Conservation (phyloP, 2,329 filamentous ascomycete species). For the Fusarium nodosum region DNA sequence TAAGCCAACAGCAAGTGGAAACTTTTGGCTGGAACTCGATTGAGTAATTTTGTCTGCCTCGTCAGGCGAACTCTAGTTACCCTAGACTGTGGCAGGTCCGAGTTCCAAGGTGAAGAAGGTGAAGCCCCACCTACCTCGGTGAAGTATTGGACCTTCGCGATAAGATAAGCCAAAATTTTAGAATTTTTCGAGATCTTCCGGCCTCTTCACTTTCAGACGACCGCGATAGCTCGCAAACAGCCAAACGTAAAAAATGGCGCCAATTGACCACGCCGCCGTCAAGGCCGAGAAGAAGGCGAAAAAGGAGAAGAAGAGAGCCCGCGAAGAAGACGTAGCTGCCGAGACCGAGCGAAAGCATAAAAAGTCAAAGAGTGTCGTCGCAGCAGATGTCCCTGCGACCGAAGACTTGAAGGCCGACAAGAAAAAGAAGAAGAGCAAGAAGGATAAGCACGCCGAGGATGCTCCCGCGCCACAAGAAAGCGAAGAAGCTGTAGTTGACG, state of each 20-base stretch:
- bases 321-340: slow-evolving; percentile 59
- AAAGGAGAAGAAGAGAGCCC: slow-evolving; percentile 61
- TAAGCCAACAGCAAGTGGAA: background rate
- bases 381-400: slow-evolving; percentile 38
- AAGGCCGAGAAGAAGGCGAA: slow-evolving; percentile 59
- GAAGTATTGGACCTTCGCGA: slow-evolving; percentile 31
- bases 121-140: slow-evolving; percentile 36
- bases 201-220: slow-evolving; percentile 30
- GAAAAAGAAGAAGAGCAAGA: slow-evolving; percentile 53
- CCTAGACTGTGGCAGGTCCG: background rate
- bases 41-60: background rate
- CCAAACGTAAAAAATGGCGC: slow-evolving; percentile 51
- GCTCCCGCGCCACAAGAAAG: slow-evolving; percentile 17
- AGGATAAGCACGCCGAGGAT: slow-evolving; percentile 46
- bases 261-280: slow-evolving; percentile 50
- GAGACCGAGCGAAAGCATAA: slow-evolving; percentile 63
- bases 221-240: slow-evolving; percentile 35
- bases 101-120: background rate
- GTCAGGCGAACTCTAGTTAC: background rate
- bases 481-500: slow-evolving; percentile 26
- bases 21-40: rapidly evolving
- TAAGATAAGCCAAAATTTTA: slow-evolving; percentile 42
- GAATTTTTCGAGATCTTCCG: slow-evolving; percentile 41
- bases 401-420: slow-evolving; percentile 51
- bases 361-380: slow-evolving; percentile 63